Conservation (phyloP, 2,329 filamentous ascomycete species). For the Fusarium udum region DNA sequence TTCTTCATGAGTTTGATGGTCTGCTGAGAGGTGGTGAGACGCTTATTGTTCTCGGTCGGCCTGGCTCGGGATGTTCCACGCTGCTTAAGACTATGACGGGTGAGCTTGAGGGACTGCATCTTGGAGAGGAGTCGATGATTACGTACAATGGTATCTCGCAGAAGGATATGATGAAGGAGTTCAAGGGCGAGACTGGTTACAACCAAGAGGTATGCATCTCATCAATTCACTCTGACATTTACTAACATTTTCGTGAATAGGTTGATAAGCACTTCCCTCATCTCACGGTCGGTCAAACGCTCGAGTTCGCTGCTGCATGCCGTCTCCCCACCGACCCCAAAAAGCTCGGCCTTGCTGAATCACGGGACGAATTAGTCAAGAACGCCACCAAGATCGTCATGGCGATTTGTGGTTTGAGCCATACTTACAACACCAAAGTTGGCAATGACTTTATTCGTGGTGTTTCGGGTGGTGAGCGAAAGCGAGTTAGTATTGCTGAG, state of each 20-base stretch:
- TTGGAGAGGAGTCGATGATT: constrained; percentile 61
- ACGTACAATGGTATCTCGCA: constrained; percentile 71
- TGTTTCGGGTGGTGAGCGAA: constrained; percentile 75
- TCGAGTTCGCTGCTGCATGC: constrained; percentile 76
- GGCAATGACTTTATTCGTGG: constrained; percentile 79
- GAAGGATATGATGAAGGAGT: constrained; percentile 65
- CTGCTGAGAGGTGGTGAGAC: constrained; percentile 17
- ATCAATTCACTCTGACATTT: accelerated
- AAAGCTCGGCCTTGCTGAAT: constrained; percentile 67
- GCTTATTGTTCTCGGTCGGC: constrained; percentile 45
- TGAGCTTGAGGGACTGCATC: constrained; percentile 58
- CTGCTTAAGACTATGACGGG: constrained; percentile 25
- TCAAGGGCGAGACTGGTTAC: constrained; percentile 74
- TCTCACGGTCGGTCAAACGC: constrained; percentile 78
- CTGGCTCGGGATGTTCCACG: constrained; percentile 48
- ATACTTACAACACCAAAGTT: constrained; percentile 77
- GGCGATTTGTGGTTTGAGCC: constrained; percentile 76
- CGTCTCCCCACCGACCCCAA: constrained; percentile 69
- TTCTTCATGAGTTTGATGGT: constrained; percentile 20
- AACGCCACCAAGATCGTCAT: constrained; percentile 74
- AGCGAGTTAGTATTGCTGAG: constrained; percentile 85
- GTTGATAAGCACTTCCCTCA: constrained; percentile 79
- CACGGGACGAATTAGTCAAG: constrained; percentile 65
- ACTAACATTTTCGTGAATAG: constrained; percentile 42
- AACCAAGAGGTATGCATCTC: constrained; percentile 69